These are phyloP conservation scores for Brassica hybrid DNA, from an alignment of 441 rosid genomes.

Conservation along the genomic window DNA sequence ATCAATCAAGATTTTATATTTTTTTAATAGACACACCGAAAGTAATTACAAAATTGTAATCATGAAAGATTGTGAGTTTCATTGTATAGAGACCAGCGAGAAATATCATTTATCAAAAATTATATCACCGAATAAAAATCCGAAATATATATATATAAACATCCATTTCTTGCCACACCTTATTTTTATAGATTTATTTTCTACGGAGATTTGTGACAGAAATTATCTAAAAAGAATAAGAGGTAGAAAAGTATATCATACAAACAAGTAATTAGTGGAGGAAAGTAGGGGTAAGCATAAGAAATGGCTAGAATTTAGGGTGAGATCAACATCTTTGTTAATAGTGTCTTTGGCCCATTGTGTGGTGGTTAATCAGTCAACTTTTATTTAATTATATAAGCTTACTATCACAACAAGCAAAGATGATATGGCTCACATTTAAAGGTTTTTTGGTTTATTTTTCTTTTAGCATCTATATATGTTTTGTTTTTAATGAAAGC, in stretches of 20 bases:
- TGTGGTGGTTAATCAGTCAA: constrained; percentile 34
- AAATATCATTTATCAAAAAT: background rate
- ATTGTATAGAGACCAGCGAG: background rate
- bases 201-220: background rate
- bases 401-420: constrained; percentile 32
- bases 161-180: background rate
- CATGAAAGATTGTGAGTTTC: background rate
- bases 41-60: constrained; percentile 3
- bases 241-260: background rate
- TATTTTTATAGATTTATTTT: background rate
- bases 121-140: background rate
- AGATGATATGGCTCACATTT: constrained; percentile 32
- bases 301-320: constrained; percentile 28
- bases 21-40: background rate
- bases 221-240: background rate
- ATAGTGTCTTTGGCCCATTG: constrained; percentile 25
- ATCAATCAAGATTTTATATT: background rate
- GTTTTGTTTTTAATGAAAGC: constrained; percentile 20
- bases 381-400: constrained; percentile 25
- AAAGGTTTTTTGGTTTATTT: constrained; percentile 3
- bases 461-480: background rate
- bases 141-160: background rate
- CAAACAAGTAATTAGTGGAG: background rate
- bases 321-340: constrained; percentile 21
- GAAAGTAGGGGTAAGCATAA: constrained; percentile 14